Base-by-base conservation (phyloP, 371 early-diverging fungal species). In the Zopfochytrium polystomum region DNA sequence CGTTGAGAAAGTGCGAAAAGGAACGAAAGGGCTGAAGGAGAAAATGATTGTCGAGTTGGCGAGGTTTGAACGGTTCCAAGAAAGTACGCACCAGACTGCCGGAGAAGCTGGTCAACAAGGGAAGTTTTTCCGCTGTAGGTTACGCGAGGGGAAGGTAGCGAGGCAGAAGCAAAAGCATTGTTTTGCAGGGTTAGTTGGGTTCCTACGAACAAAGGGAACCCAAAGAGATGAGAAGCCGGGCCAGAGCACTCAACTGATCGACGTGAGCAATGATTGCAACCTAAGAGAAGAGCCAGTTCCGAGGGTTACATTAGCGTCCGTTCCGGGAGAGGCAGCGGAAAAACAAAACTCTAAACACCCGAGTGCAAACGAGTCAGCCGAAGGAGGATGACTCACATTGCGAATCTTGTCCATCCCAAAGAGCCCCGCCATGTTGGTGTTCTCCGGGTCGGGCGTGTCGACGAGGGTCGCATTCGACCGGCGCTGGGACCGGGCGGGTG, bases 241-340 rank as follows among this genome's bases (percentile, higher is more conserved):
- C n/a, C n/a, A 3, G 83, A 79, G 9, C 85, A 84, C 68, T 86
- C 85, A 54, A 85, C 87, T 83, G 84, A 55, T 86, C 84, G 62
- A 86, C 80, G 73, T 86, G 87, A 33, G 83, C 87, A 67, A 82
- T 72, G 52, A 86, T 76, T 49, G 76, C 70, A n/a, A n/a, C n/a
- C n/a, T n/a, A n/a, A n/a, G n/a, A n/a, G n/a, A n/a, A n/a, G n/a
- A n/a, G n/a, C n/a, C n/a, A n/a, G n/a, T n/a, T n/a, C n/a, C n/a
- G n/a, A n/a, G n/a, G n/a, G n/a, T n/a, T n/a, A n/a, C n/a, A n/a
- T n/a, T n/a, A n/a, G n/a, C n/a, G n/a, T n/a, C n/a, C n/a, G n/a
- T n/a, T n/a, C n/a, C n/a, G n/a, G n/a, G n/a, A n/a, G n/a, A n/a
- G n/a, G n/a, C n/a, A n/a, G n/a, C n/a, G n/a, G n/a, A n/a, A n/a